Evolutionary conservation across 345 rosid genomes (phyloP).

Genomic region (Citrus unshiu): DNA sequence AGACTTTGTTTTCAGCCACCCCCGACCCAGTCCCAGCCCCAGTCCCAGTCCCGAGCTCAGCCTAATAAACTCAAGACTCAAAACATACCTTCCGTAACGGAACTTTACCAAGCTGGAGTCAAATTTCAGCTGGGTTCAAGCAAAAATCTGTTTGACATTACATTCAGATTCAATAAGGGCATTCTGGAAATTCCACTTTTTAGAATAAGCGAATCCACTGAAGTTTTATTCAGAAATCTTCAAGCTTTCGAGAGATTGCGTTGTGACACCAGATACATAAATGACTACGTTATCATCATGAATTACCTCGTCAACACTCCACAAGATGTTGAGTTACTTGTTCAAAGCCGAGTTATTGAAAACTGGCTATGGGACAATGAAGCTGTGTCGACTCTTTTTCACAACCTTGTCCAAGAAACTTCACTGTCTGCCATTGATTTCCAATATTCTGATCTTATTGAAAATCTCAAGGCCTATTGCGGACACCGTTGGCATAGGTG

Average conservation of each 20-base stretch:
- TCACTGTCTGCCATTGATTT: neutral
- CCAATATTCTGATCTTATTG: neutral
- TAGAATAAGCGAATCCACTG: neutral
- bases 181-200: conserved; percentile 4
- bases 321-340: conserved; percentile 6
- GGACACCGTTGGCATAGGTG: conserved; percentile 2
- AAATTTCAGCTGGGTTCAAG: neutral
- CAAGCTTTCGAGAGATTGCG: conserved; percentile 17
- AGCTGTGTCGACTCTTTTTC: neutral
- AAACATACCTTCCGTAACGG: neutral
- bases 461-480: neutral
- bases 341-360: neutral
- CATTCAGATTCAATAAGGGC: conserved; percentile 7
- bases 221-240: conserved; percentile 8
- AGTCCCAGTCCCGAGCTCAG: neutral
- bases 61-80: neutral
- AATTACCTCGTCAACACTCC: neutral
- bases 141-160: neutral
- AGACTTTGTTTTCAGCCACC: neutral
- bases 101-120: conserved; percentile 14
- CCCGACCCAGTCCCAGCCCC: neutral
- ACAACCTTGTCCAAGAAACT: neutral
- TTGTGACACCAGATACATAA: neutral
- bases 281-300: neutral
- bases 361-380: neutral